These are phyloP conservation scores for Pyrenophora teres DNA, from an alignment of 2,329 filamentous ascomycete genomes.

Conservation along the genomic window DNA sequence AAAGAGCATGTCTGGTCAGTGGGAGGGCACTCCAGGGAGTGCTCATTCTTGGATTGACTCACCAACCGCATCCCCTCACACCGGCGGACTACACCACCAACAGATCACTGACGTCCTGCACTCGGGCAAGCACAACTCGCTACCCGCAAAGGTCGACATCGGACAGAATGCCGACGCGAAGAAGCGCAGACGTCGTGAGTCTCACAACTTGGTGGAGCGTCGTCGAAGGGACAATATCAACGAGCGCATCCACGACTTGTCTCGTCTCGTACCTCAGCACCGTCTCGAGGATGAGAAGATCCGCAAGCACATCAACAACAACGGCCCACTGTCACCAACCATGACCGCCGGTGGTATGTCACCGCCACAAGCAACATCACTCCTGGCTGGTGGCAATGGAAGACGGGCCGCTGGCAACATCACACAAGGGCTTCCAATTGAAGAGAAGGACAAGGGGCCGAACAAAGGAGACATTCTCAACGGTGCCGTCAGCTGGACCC, in stretches of 20 bases:
- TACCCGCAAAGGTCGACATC: constrained; percentile 79
- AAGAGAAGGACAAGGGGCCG: constrained; percentile 97
- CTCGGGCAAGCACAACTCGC: constrained; percentile 79
- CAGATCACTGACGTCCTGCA: constrained; percentile 90
- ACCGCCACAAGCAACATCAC: constrained; percentile 79
- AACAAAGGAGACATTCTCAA: constrained; percentile 99
- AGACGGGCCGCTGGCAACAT: constrained; percentile 84
- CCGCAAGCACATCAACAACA: constrained; percentile 90
- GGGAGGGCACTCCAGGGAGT: constrained; percentile 85
- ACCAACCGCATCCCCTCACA: constrained; percentile 81
- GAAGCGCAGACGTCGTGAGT: constrained; percentile 86
- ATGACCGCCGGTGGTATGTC: constrained; percentile 71
- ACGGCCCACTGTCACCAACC: constrained; percentile 84
- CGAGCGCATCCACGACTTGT: constrained; percentile 95
- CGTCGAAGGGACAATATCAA: constrained; percentile 97
- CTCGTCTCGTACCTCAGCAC: constrained; percentile 88
- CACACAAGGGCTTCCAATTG: constrained; percentile 86
- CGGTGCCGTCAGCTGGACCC: constrained; percentile 93
- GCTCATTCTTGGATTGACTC: constrained; percentile 86
- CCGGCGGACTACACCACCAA: constrained; percentile 67
- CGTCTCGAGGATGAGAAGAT: constrained; percentile 96
- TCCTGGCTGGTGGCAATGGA: constrained; percentile 82
- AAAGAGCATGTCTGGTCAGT: constrained; percentile 85
- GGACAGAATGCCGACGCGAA: constrained; percentile 88
- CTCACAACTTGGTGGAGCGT: constrained; percentile 94